phyloP scores from a whole-genome alignment of 2,329 filamentous ascomycete species.

The Cladosporium sp. region DNA sequence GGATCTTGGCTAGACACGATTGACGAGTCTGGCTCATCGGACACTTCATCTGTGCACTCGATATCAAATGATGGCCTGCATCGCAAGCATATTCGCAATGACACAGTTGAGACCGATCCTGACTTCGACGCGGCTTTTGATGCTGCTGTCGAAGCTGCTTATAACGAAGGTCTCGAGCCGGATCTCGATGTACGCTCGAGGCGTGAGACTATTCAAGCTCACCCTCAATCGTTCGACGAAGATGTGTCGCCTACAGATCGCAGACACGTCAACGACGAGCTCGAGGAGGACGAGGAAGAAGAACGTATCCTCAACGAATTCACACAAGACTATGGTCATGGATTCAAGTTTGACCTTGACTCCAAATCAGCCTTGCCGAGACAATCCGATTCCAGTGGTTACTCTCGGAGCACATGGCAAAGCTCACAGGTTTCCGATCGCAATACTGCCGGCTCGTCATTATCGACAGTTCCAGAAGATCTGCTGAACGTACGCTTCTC shows the following conservation, averaged over 20 bases:
- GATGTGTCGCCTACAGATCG: not conserved
- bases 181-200: conserved; percentile 48
- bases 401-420: conserved; percentile 75
- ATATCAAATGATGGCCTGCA: conserved; percentile 64
- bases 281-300: conserved; percentile 42
- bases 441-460: conserved; percentile 61
- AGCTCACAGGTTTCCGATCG: conserved; percentile 59
- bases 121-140: conserved; percentile 94
- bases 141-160: conserved; percentile 92
- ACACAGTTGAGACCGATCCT: conserved; percentile 72
- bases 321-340: conserved; percentile 71
- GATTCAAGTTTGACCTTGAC: conserved; percentile 70
- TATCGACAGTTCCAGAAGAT: conserved; percentile 71
- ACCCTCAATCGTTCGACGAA: conserved; percentile 17
- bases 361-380: conserved; percentile 66
- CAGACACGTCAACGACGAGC: conserved; percentile 8
- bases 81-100: conserved; percentile 64
- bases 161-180: conserved; percentile 84
- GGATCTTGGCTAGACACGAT: conserved; percentile 53
- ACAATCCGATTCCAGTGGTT: conserved; percentile 76
- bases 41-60: conserved; percentile 73
- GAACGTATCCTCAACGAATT: conserved; percentile 71
- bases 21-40: conserved; percentile 77
- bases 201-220: conserved; percentile 18
- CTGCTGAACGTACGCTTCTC: conserved; percentile 36